Percentiles rank a stretch among this genome's conserved stretches.
These are phyloP conservation scores for Melanogaster broomeanus DNA, from an alignment of 768 basidiomycete species.

Conservation along the genomic window DNA sequence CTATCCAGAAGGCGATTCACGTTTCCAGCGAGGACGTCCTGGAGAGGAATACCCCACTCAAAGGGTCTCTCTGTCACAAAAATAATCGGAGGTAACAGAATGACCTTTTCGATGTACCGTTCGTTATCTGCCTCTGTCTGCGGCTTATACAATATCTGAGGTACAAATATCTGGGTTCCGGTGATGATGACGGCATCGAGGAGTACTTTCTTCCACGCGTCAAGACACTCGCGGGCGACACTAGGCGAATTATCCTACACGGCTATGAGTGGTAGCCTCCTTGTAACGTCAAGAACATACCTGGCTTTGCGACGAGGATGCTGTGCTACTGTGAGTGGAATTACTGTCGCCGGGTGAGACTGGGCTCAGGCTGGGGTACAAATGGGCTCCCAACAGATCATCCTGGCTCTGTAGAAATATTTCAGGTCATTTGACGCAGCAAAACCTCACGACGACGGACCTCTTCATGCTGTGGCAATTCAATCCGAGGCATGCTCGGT, in stretches of 20 bases:
- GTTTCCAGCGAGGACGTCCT: conserved; percentile 58
- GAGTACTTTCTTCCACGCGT: conserved; percentile 11
- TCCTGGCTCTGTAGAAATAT: neutral
- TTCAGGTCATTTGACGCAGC: neutral
- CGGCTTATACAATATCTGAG: conserved; percentile 69
- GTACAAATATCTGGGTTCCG: conserved; percentile 50
- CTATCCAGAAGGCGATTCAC: conserved; percentile 53
- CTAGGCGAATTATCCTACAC: conserved; percentile 1
- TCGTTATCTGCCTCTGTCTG: conserved; percentile 70
- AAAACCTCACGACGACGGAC: neutral
- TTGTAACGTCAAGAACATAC: neutral
- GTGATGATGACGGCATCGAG: conserved; percentile 21
- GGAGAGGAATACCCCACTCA: conserved; percentile 61
- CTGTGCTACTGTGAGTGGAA: neutral
- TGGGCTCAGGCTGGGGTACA: neutral
- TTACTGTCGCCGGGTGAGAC: neutral
- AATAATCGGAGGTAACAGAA: conserved; percentile 59
- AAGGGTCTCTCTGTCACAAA: conserved; percentile 54
- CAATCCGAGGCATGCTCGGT: neutral
- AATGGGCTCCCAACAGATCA: neutral
- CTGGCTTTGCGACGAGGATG: neutral
- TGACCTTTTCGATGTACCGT: conserved; percentile 69
- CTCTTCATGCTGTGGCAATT: neutral
- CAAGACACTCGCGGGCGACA: conserved; percentile 15
- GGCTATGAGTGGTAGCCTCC: neutral